Evolutionary conservation across 495 filamentous ascomycete species (phyloP).

Genomic region (Tuber melanosporum): DNA sequence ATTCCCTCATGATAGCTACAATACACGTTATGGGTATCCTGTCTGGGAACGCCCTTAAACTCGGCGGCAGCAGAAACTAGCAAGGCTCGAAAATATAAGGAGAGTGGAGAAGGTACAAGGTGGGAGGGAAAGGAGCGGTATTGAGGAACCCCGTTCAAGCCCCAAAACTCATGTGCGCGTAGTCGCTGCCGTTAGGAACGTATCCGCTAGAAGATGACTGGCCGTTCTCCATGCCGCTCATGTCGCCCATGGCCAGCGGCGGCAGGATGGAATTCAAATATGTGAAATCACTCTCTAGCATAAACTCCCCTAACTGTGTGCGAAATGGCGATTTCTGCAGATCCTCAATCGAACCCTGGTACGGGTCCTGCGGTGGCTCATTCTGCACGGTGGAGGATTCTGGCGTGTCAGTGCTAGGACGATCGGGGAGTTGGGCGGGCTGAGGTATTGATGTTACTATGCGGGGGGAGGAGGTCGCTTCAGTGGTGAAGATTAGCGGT

Average conservation of each 20-base stretch:
- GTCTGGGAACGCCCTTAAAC: background rate
- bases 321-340: slow-evolving; percentile 41
- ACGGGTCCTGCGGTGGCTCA: slow-evolving; percentile 1
- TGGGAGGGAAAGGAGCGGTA: background rate
- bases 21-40: background rate
- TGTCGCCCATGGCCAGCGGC: slow-evolving; percentile 28
- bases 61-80: background rate
- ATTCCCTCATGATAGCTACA: background rate
- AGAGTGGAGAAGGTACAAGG: background rate
- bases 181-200: background rate
- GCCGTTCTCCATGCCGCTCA: slow-evolving; percentile 10
- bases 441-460: slow-evolving; percentile 18
- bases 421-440: background rate
- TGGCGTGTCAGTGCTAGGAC: background rate
- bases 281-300: slow-evolving; percentile 46
- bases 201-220: background rate
- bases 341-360: slow-evolving; percentile 1
- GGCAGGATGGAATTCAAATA: slow-evolving; percentile 38
- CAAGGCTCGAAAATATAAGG: background rate
- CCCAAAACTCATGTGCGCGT: background rate
- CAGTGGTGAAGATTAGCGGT: background rate
- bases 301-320: slow-evolving; percentile 47
- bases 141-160: background rate
- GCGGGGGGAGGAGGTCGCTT: slow-evolving; percentile 20
- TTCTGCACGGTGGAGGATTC: slow-evolving; percentile 7